Evolutionary conservation across 202 grass and related monocot genomes (phyloP), one percentile per base, ranked within the genome.

Genomic region (Carex arenaria): DNA sequence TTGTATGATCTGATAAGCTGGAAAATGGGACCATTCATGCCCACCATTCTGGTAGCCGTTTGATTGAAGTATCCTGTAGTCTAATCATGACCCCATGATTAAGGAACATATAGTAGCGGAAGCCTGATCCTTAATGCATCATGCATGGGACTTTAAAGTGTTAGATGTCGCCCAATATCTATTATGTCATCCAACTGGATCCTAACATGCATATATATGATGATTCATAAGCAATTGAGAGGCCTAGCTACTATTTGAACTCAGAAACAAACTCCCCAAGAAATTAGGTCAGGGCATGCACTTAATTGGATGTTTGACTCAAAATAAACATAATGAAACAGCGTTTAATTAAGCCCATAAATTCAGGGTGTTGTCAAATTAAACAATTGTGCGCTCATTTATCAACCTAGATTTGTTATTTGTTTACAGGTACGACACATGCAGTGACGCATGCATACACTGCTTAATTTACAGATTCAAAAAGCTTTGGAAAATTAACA

Each of bases 21-120:
- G 22, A 74, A 52, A 74, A 74, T 74, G 71, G 47, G 71, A 30
- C 20, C 51, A 59, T 78, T 43, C 28, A 20, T 78, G 52, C 73
- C 73, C 11, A 59, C 73, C 54, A 78, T 56, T 31, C 19, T 59
- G 53, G 53, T 59, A 78, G 38, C 53, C 30, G 73, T 78, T 57
- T 34, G 28, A 78, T 78, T 78, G 26, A 59, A 7, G 7, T 36
- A 17, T 7, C 31, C 73, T 78, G 73, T 78, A 36, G 36, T 28
- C 7, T 32, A 36, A 78, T 78, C 52, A 78, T 78, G 73, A 59
- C 59, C 73, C 53, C 73, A 78, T 78, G 73, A 78, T 78, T 78
- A 56, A 59, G 28, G 73, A 77, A 59, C 53, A 34, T 34, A 57
- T 36, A 56, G 52, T 51, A 57, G 53, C 30, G 73, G 72, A 76